Evolutionary conservation across 2,329 filamentous ascomycete genomes (phyloP), one percentile per base, ranked within the genome.

Genomic region (Penicillium sp.): DNA sequence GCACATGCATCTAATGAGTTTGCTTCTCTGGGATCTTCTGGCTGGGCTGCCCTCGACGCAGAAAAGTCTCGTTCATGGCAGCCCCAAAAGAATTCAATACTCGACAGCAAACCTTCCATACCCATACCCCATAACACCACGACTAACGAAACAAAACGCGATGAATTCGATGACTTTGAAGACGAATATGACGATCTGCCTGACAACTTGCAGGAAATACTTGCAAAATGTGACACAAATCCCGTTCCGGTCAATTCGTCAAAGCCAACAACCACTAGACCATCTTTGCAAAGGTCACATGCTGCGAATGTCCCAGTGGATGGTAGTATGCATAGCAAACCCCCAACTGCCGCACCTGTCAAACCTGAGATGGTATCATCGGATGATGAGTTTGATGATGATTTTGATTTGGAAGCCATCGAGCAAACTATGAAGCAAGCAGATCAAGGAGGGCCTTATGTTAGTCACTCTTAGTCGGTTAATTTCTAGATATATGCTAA

Each of bases 361-460:
- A 67, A 53, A 55, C 61, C 47, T 65, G 69, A 51, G 70, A 75
- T 54, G 74, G 77, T 27, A 71, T 78, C 65, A 64, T 80, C 79
- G 61, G 88, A 85, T 57, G 90, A 91, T 76, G 91, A 91, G 67
- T 91, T 91, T 78, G 89, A 87, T 63, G 82, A 82, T 64, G 83
- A 86, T 60, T 79, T 85, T 73, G 91, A 96, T 57, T 53, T 78
- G 55, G 73, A 77, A 49, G 75, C 73, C 73, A 89, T 91, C 68
- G 90, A 93, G 66, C 77, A 82, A 49, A 80, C 83, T 70, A 79
- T 79, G 68, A 65, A 69, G 58, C 65, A 73, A 59, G 86, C 88
- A 60, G 87, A 86, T 63, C 88, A 92, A 75, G 77, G 87, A 64
- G 85, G 85, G 68, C 89, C 89, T 49, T 88, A 94, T 77, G 86